phyloP scores from a whole-genome alignment of 176 grass and related monocot genomes.

The Hsuehochloa calcarea region DNA sequence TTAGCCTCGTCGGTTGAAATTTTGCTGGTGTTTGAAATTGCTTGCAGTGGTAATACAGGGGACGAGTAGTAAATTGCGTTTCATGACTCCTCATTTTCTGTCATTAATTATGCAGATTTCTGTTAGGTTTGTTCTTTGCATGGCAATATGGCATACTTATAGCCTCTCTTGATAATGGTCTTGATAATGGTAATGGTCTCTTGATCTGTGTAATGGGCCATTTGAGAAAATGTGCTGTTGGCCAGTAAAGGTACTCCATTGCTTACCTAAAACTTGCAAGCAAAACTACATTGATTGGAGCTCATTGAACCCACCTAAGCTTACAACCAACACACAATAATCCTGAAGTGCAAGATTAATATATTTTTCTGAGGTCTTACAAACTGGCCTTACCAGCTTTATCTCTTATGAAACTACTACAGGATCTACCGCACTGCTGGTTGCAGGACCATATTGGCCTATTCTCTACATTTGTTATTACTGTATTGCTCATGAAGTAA shows the following conservation, averaged over 20 bases:
- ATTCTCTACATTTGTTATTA: not conserved
- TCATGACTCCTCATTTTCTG: not conserved
- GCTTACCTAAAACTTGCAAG: slow-evolving; percentile 12
- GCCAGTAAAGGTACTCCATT: not conserved
- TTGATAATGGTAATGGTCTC: not conserved
- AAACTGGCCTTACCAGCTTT: not conserved
- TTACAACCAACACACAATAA: not conserved
- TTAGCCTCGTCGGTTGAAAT: not conserved
- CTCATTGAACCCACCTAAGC: not conserved
- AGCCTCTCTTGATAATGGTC: slow-evolving; percentile 13
- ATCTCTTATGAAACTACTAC: not conserved
- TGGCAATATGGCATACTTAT: not conserved
- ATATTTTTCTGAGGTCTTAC: not conserved
- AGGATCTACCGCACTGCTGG: not conserved
- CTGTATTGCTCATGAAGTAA: not conserved
- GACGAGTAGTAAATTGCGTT: not conserved
- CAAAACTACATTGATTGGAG: not conserved
- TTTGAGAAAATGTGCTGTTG: not conserved
- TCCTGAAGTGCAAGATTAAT: not conserved
- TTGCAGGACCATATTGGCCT: not conserved
- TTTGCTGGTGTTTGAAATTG: not conserved
- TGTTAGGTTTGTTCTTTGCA: slow-evolving; percentile 7
- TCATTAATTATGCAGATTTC: not conserved
- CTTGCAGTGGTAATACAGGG: not conserved
- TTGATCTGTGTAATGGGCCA: not conserved